phyloP scores from a whole-genome alignment of 1,284 basidiomycete genomes.

The Cutaneotrichosporon spelunceum region DNA sequence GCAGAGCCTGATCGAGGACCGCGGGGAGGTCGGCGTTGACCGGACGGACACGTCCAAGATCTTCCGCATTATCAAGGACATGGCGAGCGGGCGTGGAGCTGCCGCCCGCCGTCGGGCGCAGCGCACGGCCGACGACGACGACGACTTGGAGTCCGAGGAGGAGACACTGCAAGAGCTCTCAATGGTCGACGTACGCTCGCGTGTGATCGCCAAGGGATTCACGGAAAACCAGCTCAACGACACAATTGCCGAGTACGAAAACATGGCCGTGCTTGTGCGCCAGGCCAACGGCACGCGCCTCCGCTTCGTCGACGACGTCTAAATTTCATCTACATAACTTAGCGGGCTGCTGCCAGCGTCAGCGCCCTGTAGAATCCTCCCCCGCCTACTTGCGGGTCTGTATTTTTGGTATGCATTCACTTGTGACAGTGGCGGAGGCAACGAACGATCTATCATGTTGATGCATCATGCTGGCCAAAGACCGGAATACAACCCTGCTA shows the following conservation, averaged over 20 bases:
- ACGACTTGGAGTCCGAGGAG: conserved; percentile 54
- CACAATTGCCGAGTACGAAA: conserved; percentile 77
- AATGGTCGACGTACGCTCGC: conserved; percentile 77
- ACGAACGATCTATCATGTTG: neutral
- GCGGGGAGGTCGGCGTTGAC: conserved; percentile 62
- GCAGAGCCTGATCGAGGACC: conserved; percentile 74
- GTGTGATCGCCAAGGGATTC: conserved; percentile 79
- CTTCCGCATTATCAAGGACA: conserved; percentile 82
- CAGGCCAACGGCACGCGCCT: conserved; percentile 73
- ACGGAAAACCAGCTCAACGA: conserved; percentile 86
- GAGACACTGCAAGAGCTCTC: conserved; percentile 59
- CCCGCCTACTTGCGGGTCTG: neutral
- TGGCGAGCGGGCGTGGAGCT: conserved; percentile 58
- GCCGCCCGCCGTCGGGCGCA: conserved; percentile 46
- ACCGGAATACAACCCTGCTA: conserved; percentile 3
- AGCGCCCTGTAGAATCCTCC: conserved; percentile 1
- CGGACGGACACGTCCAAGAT: conserved; percentile 75
- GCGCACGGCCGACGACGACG: conserved; percentile 42
- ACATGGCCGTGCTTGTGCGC: conserved; percentile 69
- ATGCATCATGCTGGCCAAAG: neutral
- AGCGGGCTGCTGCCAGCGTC: neutral
- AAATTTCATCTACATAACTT: neutral
- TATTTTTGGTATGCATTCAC: conserved; percentile 12
- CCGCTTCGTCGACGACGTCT: conserved; percentile 52
- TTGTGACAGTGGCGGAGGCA: conserved; percentile 4